Evolutionary conservation across 1,284 basidiomycete species (phyloP), one percentile per base, ranked within the genome.

Genomic region (Ustilago esculenta): DNA sequence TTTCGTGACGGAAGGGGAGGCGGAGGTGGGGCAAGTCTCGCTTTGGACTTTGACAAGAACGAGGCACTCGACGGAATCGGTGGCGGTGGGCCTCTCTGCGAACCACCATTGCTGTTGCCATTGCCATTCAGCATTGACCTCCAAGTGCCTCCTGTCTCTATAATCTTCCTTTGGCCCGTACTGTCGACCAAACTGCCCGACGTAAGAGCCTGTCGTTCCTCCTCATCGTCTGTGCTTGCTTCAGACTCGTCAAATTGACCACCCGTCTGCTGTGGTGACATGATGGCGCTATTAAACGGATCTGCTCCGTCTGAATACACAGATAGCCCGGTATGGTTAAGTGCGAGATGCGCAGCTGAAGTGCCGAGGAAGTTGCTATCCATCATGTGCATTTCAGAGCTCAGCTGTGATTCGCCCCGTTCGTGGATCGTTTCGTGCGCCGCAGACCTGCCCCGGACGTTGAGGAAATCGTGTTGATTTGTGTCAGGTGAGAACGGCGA

Each of bases 351-450:
- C 11, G 35, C 24, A 17, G 49, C 32, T 2, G 27, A 34, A 5
- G 24, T 30, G 17, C 56, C 64, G 14, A 60, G 39, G 45, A 43
- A 67, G 12, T 14, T 30, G 27, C 30, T 48, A 35, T 69, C 66
- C 17, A 39, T 33, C 29, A 48, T 18, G 11, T 53, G 44, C 23
- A 66, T 33, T 4, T 60, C 57, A 18, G 37, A 23, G 49, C 37
- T 42, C 6, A 64, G 32, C n/a, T 53, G 40, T 8, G 60, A 64
- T 10, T 64, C 67, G 21, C 55, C 55, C 5, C 60, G 42, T 23
- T 64, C 66, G 36, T 63, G 58, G 17, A 63, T 68, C 6, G 65
- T 68, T 9, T 68, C 57, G 53, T 68, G 58, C 1, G 58, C 45
- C 8, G 39, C 20, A 17, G 25, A 20, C 15, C 30, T 24, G 10